Conservation (phyloP, 164 flowering plant genomes). For the Macadamia tetraphylla region DNA sequence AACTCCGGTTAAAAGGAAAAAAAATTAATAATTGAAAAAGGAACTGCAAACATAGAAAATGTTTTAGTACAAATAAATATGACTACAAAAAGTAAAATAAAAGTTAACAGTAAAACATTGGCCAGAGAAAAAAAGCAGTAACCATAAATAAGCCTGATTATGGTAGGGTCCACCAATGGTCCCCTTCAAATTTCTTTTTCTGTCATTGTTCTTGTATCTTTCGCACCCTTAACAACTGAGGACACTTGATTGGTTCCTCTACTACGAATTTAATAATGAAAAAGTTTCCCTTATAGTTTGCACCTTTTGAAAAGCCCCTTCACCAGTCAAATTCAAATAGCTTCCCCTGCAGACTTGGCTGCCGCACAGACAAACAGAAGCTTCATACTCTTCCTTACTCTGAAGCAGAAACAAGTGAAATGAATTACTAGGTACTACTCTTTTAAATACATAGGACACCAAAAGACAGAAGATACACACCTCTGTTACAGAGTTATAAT, state of each 20-base stretch:
- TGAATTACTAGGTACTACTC: conserved; percentile 2
- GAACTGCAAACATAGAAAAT: too few relatives aligned
- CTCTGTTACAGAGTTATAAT: conserved; percentile 99
- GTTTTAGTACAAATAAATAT: not conserved
- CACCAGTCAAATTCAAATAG: conserved; percentile 93
- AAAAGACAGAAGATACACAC: conserved; percentile 31
- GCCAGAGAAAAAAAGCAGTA: not conserved
- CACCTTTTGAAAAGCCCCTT: conserved; percentile 95
- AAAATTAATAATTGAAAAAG: not conserved
- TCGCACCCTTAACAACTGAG: too few relatives aligned
- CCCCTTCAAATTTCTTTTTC: not conserved
- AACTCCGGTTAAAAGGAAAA: conserved; percentile 6
- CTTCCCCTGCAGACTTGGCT: conserved; percentile 98
- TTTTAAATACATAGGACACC: not conserved
- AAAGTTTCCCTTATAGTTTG: not conserved
- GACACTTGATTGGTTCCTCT: not conserved
- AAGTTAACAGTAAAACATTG: not conserved
- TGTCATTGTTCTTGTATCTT: not conserved
- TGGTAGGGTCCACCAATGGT: not conserved
- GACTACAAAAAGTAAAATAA: too few relatives aligned
- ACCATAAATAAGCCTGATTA: not conserved
- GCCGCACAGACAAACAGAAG: conserved; percentile 97
- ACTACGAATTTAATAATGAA: not conserved
- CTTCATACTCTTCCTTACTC: conserved; percentile 99
- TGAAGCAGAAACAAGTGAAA: conserved; percentile 23